Percentiles rank a stretch among this genome's conserved stretches.
Evolutionary conservation across 495 filamentous ascomycete species (phyloP).

Genomic region (Friedmanniomyces endolithicus): DNA sequence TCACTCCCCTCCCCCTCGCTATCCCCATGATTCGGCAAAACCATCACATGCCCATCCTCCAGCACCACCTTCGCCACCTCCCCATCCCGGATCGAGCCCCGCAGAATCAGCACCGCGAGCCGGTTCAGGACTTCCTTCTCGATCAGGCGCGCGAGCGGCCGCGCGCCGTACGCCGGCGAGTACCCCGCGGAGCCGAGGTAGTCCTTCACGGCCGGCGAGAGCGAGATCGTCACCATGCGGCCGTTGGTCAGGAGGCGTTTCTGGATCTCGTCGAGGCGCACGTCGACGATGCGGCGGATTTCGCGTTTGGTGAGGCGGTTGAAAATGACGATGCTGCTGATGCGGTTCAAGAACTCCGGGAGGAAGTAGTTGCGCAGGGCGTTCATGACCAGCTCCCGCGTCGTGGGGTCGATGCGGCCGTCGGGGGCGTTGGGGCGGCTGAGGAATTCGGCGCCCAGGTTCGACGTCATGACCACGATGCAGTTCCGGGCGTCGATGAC

Average conservation of each 20-base stretch:
- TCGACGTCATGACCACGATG: constrained; percentile 98
- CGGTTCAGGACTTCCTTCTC: constrained; percentile 94
- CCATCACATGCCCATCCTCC: constrained; percentile 59
- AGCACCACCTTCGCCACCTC: constrained; percentile 70
- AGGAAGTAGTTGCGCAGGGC: constrained; percentile 89
- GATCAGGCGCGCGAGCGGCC: constrained; percentile 76
- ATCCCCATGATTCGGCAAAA: constrained; percentile 70
- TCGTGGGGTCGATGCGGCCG: constrained; percentile 78
- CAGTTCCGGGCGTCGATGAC: constrained; percentile 93
- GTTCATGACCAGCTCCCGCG: constrained; percentile 75
- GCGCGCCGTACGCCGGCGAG: constrained; percentile 84
- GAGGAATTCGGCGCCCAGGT: constrained; percentile 90
- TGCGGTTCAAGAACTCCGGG: constrained; percentile 95
- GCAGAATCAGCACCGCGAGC: constrained; percentile 76
- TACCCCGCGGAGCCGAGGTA: constrained; percentile 83
- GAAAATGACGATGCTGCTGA: constrained; percentile 92
- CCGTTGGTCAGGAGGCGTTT: constrained; percentile 68
- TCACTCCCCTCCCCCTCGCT: constrained; percentile 33
- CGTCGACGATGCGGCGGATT: constrained; percentile 91
- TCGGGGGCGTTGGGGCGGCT: constrained; percentile 60
- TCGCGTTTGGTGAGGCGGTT: constrained; percentile 81
- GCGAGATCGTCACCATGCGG: constrained; percentile 65
- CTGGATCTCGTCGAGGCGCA: constrained; percentile 81
- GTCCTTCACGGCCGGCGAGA: constrained; percentile 72
- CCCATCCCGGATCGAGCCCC: constrained; percentile 72